phyloP scores from a whole-genome alignment of 495 filamentous ascomycete genomes.

The Talaromyces nanjingensis region DNA sequence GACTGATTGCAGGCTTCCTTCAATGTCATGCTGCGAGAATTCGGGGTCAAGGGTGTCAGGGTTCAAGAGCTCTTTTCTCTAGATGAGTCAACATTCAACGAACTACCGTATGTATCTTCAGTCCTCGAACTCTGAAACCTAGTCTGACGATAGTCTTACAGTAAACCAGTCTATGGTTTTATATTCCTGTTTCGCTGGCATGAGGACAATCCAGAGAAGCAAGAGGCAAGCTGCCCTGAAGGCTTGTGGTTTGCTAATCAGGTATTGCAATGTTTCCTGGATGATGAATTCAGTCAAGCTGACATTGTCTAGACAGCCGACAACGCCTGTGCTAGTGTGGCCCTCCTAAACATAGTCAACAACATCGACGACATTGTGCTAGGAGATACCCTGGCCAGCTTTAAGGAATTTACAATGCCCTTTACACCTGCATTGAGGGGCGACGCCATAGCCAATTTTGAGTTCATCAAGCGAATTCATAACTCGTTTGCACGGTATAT shows the following conservation, averaged over 20 bases:
- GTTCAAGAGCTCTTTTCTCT: conserved; percentile 73
- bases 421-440: conserved; percentile 70
- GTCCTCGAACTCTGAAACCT: background rate
- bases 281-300: background rate
- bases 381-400: conserved; percentile 57
- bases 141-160: conserved; percentile 15
- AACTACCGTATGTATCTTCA: conserved; percentile 49
- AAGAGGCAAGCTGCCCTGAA: conserved; percentile 54
- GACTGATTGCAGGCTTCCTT: conserved; percentile 57
- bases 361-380: conserved; percentile 62
- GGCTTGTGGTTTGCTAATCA: conserved; percentile 94
- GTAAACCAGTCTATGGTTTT: conserved; percentile 70
- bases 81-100: conserved; percentile 59
- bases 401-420: conserved; percentile 62
- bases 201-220: conserved; percentile 49
- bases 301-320: conserved; percentile 50
- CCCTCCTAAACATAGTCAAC: conserved; percentile 85
- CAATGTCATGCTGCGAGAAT: conserved; percentile 71
- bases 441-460: conserved; percentile 62
- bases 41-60: conserved; percentile 66
- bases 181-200: conserved; percentile 76
- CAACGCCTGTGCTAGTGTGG: conserved; percentile 84
- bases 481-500: conserved; percentile 78
- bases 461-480: conserved; percentile 72
- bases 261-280: conserved; percentile 26